phyloP scores from a whole-genome alignment of 306 rosid genomes.

The Comarum palustre region DNA sequence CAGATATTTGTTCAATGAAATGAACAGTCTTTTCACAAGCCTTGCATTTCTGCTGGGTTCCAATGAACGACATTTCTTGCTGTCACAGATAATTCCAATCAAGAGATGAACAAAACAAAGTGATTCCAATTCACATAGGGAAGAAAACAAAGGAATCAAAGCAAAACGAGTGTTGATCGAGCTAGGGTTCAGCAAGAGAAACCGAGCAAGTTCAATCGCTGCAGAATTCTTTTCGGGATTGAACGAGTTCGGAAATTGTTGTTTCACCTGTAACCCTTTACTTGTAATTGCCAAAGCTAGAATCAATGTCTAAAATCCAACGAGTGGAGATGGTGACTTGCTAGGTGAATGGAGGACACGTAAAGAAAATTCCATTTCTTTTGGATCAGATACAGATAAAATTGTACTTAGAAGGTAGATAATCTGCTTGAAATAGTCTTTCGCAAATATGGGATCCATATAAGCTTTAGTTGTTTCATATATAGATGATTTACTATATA shows the following conservation, averaged over 20 bases:
- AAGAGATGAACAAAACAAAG: slow-evolving; percentile 10
- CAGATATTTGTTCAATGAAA: slow-evolving; percentile 50
- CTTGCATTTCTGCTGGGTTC: slow-evolving; percentile 80
- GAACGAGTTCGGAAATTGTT: slow-evolving; percentile 25
- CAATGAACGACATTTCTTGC: slow-evolving; percentile 58
- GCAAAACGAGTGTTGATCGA: neutral
- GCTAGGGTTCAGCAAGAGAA: slow-evolving; percentile 22
- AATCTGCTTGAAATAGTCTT: slow-evolving; percentile 27
- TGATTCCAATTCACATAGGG: neutral
- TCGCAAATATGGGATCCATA: neutral
- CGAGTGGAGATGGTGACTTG: slow-evolving; percentile 35
- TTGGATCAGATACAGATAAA: slow-evolving; percentile 15
- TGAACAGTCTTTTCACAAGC: slow-evolving; percentile 71
- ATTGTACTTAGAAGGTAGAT: neutral
- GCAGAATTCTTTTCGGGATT: slow-evolving; percentile 17
- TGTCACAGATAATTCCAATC: neutral
- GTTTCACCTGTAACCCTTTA: slow-evolving; percentile 9
- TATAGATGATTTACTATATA: neutral
- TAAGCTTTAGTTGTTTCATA: neutral
- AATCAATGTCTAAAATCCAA: slow-evolving; percentile 30
- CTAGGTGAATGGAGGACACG: slow-evolving; percentile 20
- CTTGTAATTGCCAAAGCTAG: slow-evolving; percentile 29
- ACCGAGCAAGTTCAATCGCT: slow-evolving; percentile 14
- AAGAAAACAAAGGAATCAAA: slow-evolving; percentile 5
- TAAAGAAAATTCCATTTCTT: slow-evolving; percentile 19